phyloP scores from a whole-genome alignment of 441 rosid species.

The Viola pubescens region DNA sequence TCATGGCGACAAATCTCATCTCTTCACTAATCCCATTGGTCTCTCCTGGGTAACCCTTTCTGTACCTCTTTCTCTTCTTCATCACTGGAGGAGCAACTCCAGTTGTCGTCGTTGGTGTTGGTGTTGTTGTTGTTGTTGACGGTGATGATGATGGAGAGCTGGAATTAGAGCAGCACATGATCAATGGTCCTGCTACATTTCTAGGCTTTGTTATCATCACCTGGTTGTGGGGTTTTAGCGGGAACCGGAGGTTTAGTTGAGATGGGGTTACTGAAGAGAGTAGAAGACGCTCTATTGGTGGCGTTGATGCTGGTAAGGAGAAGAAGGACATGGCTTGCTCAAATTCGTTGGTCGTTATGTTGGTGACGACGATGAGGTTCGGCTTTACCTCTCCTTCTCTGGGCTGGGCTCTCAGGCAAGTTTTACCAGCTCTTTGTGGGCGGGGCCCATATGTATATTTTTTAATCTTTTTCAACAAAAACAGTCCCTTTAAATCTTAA shows the following conservation, averaged over 20 bases:
- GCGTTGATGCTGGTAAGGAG: not conserved
- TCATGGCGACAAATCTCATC: conserved; percentile 92
- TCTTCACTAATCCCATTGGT: conserved; percentile 74
- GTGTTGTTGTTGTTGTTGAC: not conserved
- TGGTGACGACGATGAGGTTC: not conserved
- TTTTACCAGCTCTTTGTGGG: no score
- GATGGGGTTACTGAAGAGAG: conserved; percentile 2
- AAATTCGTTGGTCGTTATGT: no score
- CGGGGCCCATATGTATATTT: no score
- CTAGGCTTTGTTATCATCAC: not conserved
- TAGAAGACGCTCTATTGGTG: not conserved
- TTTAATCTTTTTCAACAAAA: no score
- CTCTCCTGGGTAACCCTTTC: conserved; percentile 83
- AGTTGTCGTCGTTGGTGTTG: not conserved
- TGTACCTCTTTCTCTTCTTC: conserved; percentile 54
- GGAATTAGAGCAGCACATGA: conserved; percentile 13
- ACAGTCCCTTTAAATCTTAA: no score
- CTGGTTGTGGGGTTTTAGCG: not conserved
- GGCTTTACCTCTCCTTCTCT: not conserved
- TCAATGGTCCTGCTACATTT: not conserved
- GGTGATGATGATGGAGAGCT: conserved; percentile 13
- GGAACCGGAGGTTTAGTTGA: conserved; percentile 12
- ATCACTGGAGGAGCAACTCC: conserved; percentile 23
- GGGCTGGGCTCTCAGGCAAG: not conserved
- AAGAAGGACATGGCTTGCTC: conserved; percentile 4